phyloP scores from a whole-genome alignment of 2,329 filamentous ascomycete species.

The Pseudohalonectria lignicola region DNA sequence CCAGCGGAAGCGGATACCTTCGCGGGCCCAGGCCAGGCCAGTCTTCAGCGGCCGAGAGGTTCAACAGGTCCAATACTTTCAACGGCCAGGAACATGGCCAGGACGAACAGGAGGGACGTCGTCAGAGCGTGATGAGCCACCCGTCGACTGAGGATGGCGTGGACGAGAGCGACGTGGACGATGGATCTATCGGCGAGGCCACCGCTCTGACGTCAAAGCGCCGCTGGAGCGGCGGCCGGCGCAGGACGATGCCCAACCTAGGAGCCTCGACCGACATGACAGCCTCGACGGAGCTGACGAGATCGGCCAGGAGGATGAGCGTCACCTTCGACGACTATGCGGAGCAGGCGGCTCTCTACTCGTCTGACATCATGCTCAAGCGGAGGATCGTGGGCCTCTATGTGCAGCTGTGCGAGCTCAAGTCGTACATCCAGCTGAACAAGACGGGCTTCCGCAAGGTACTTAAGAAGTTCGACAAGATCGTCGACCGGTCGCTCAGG shows the following conservation, averaged over 20 bases:
- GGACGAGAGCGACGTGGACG: slow-evolving; percentile 55
- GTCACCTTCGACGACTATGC: slow-evolving; percentile 64
- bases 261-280: slow-evolving; percentile 39
- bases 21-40: slow-evolving; percentile 1
- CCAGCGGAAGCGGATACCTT: slow-evolving; percentile 12
- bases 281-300: slow-evolving; percentile 48
- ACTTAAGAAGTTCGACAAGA: slow-evolving; percentile 98
- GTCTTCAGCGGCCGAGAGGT: not conserved
- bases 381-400: slow-evolving; percentile 82
- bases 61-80: not conserved
- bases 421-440: slow-evolving; percentile 93
- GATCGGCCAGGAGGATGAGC: slow-evolving; percentile 51
- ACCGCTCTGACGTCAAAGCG: slow-evolving; percentile 37
- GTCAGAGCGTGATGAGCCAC: slow-evolving; percentile 26
- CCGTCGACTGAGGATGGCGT: slow-evolving; percentile 44
- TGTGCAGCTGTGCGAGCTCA: slow-evolving; percentile 87
- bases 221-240: slow-evolving; percentile 19
- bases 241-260: slow-evolving; percentile 16
- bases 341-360: slow-evolving; percentile 58
- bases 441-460: slow-evolving; percentile 94
- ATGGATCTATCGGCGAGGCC: slow-evolving; percentile 38
- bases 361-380: slow-evolving; percentile 74
- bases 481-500: slow-evolving; percentile 71
- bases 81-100: too few species aligned
- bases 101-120: slow-evolving; percentile 11